A percentile compares a stretch with the other conserved stretches of the same genome.
phyloP scores from a whole-genome alignment of 768 basidiomycete genomes.

The Auriscalpium vulgare region DNA sequence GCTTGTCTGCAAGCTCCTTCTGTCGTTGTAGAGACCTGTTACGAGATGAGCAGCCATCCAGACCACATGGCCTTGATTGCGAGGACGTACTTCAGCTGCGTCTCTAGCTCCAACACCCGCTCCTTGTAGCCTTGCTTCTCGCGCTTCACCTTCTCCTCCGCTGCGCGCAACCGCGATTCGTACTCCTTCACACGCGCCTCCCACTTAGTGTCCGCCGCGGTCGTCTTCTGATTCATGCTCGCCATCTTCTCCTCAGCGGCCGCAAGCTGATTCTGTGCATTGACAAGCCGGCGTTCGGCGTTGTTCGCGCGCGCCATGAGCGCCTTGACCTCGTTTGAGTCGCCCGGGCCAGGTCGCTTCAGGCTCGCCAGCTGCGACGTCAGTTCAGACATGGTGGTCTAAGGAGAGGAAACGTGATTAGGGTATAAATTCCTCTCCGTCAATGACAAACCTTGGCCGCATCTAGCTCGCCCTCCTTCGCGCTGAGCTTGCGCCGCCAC shows the following conservation, averaged over 20 bases:
- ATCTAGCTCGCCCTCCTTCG: slow-evolving; percentile 87
- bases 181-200: slow-evolving; percentile 93
- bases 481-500: slow-evolving; percentile 77
- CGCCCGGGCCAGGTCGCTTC: slow-evolving; percentile 50
- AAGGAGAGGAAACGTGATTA: neutral
- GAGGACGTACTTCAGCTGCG: slow-evolving; percentile 50
- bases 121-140: slow-evolving; percentile 94
- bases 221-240: slow-evolving; percentile 61
- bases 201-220: slow-evolving; percentile 79
- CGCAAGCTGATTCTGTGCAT: slow-evolving; percentile 76
- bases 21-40: slow-evolving; percentile 68
- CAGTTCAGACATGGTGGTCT: slow-evolving; percentile 73
- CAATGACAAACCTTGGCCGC: slow-evolving; percentile 58
- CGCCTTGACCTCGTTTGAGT: slow-evolving; percentile 63
- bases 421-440: neutral
- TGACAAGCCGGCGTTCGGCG: slow-evolving; percentile 82
- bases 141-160: slow-evolving; percentile 88
- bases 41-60: neutral
- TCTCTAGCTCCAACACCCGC: slow-evolving; percentile 63
- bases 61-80: neutral
- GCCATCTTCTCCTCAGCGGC: slow-evolving; percentile 82
- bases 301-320: slow-evolving; percentile 69
- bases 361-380: slow-evolving; percentile 56
- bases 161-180: slow-evolving; percentile 68
- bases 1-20: slow-evolving; percentile 69